Evolutionary conservation across 225 moss, liverwort and hornwort species (phyloP).

Genomic region (Climacium dendroides): DNA sequence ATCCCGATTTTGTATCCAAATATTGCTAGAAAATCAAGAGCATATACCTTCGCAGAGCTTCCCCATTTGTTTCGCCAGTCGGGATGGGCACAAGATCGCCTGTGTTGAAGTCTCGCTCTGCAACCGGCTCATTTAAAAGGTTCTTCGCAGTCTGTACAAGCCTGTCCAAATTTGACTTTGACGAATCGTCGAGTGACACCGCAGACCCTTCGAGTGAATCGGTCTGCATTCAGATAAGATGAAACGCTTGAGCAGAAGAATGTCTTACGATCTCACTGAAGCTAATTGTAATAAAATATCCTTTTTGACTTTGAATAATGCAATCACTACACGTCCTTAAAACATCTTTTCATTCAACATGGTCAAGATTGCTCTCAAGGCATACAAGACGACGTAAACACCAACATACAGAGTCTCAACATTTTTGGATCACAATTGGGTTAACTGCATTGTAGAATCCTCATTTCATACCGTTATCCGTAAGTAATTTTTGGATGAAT

Average conservation of each 20-base stretch:
- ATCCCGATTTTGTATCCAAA: neutral
- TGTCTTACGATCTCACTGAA: neutral
- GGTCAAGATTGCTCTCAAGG: neutral
- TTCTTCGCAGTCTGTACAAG: slow-evolving; percentile 24
- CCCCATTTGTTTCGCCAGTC: slow-evolving; percentile 29
- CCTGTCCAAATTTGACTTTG: slow-evolving; percentile 26
- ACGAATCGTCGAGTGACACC: slow-evolving; percentile 38
- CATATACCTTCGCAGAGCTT: slow-evolving; percentile 33
- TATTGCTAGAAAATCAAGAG: neutral
- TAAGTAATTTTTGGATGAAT: slow-evolving; percentile 36
- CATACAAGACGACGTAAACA: neutral
- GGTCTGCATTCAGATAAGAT: slow-evolving; percentile 7
- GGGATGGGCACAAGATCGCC: slow-evolving; percentile 24
- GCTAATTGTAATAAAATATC: neutral
- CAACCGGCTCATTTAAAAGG: slow-evolving; percentile 17
- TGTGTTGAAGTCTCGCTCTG: slow-evolving; percentile 24
- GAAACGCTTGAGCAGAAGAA: neutral
- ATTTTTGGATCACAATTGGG: neutral
- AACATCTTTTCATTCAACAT: neutral
- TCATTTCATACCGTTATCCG: slow-evolving; percentile 35
- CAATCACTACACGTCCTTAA: neutral
- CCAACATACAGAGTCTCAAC: neutral
- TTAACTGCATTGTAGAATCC: neutral
- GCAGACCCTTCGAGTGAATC: slow-evolving; percentile 19
- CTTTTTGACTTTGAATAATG: neutral